A percentile compares a stretch with the other conserved stretches of the same genome.
These are phyloP conservation scores for Phytophthora cactorum DNA, from an alignment of 352 stramenopile genomes.

Conservation along the genomic window DNA sequence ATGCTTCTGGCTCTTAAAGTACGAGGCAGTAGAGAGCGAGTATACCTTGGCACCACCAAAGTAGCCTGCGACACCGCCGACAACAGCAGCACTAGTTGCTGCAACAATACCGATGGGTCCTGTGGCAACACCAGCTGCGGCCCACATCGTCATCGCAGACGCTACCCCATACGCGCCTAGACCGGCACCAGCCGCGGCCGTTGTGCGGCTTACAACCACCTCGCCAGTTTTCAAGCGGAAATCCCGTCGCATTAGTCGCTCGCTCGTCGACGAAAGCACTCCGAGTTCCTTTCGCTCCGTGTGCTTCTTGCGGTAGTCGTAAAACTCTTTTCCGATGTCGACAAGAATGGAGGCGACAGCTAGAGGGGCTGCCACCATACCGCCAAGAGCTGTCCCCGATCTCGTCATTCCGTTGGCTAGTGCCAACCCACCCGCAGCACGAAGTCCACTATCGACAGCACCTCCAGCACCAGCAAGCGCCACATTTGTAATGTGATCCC, in stretches of 20 bases:
- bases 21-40: constrained; percentile 65
- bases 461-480: constrained; percentile 67
- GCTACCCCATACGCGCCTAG: constrained; percentile 76
- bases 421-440: constrained; percentile 69
- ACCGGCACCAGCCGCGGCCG: constrained; percentile 72
- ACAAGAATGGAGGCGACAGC: constrained; percentile 87
- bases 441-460: constrained; percentile 76
- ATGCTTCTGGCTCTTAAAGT: constrained; percentile 77
- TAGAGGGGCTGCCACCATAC: constrained; percentile 63
- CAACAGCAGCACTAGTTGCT: constrained; percentile 74
- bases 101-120: constrained; percentile 79
- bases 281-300: constrained; percentile 65
- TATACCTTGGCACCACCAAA: constrained; percentile 82
- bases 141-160: constrained; percentile 79
- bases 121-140: constrained; percentile 67
- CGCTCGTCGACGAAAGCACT: constrained; percentile 70
- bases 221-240: constrained; percentile 82
- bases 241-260: constrained; percentile 77
- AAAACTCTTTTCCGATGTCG: constrained; percentile 86
- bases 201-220: constrained; percentile 74
- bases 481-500: constrained; percentile 52
- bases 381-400: constrained; percentile 52
- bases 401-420: constrained; percentile 71
- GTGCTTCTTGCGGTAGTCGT: constrained; percentile 79
- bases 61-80: constrained; percentile 80